Evolutionary conservation across 2,329 filamentous ascomycete genomes (phyloP).

Genomic region (Epichloe sibirici): DNA sequence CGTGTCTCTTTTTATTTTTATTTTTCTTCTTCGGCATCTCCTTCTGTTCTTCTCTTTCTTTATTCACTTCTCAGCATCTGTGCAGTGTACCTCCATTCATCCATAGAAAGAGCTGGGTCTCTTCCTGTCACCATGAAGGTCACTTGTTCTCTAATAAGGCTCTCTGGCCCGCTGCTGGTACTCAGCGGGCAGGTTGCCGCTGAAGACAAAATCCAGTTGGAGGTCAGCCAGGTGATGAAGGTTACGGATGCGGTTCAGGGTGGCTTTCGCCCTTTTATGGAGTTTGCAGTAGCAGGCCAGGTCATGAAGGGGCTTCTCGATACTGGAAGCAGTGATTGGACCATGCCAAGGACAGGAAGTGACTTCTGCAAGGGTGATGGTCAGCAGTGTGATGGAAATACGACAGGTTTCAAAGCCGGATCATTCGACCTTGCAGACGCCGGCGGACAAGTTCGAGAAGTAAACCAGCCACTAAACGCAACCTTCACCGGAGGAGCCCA

Average conservation of each 20-base stretch:
- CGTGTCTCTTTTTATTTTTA: too few species aligned
- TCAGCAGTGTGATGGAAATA: background rate
- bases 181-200: background rate
- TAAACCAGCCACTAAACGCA: background rate
- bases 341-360: background rate
- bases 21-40: too few species aligned
- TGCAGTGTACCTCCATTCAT: too few species aligned
- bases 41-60: background rate
- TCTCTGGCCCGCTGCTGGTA: background rate
- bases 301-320: background rate
- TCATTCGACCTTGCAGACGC: background rate
- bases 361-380: background rate
- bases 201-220: background rate
- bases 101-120: background rate
- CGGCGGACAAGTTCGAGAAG: background rate
- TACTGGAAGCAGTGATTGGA: constrained; percentile 1
- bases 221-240: background rate
- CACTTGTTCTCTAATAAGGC: background rate
- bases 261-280: constrained; percentile 2
- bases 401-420: background rate
- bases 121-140: background rate
- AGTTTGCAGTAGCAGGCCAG: constrained; percentile 1
- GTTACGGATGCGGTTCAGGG: background rate
- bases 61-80: too few species aligned
- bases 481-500: background rate